Evolutionary conservation across 805 yeast genomes (phyloP).

Genomic region (Komagataella kurtzmanii): DNA sequence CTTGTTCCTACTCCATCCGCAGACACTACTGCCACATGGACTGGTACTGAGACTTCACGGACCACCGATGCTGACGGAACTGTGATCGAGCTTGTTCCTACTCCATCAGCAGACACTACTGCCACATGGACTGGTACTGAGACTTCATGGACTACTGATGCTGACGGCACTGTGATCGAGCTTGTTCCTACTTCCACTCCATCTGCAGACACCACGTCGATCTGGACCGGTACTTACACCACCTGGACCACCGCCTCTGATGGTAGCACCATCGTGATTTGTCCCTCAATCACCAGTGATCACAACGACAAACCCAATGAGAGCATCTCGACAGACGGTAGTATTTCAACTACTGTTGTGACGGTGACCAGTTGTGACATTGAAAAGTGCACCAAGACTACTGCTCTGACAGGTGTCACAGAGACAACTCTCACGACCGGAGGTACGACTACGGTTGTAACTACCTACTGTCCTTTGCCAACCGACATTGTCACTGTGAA

Average conservation of each 20-base stretch:
- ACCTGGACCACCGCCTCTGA: background rate
- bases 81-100: too few relatives aligned
- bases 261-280: background rate
- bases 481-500: background rate
- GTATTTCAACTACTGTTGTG: background rate
- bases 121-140: too few relatives aligned
- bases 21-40: too few relatives aligned
- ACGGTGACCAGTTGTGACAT: background rate
- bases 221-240: background rate
- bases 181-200: too few relatives aligned
- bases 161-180: too few relatives aligned
- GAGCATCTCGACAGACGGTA: background rate
- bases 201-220: too few relatives aligned
- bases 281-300: background rate
- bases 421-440: background rate
- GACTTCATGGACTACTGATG: too few relatives aligned
- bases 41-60: too few relatives aligned
- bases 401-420: background rate
- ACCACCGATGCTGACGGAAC: too few relatives aligned
- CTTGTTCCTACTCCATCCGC: too few relatives aligned
- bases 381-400: background rate
- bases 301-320: background rate
- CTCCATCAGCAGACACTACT: too few relatives aligned
- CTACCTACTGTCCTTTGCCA: background rate
- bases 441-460: background rate